Evolutionary conservation across 2,329 filamentous ascomycete genomes (phyloP), one percentile per base, ranked within the genome.

Genomic region (Penicillium paneum): DNA sequence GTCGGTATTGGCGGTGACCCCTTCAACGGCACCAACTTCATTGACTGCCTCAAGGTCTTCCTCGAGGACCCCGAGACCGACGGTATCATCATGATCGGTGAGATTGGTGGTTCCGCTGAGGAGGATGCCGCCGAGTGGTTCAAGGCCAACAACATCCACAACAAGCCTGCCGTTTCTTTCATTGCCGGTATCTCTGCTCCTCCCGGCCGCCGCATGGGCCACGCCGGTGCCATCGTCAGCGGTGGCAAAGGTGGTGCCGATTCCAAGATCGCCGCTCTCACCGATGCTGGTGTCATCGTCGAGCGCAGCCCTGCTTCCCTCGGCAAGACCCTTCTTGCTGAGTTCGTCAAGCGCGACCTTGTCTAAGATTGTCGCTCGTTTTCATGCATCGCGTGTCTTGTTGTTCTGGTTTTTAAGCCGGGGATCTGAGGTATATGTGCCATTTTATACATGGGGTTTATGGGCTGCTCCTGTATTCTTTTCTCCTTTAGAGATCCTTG

Each of bases 31-130:
- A 97, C 94, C 78, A 97, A 96, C 85, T 99, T 97, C 83, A 97
- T 99, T 79, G 94, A 99, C 84, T 97, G 93, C 83, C 83, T 99
- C 68, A 89, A 90, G 74, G 91, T 97, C 73, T 99, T 99, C 86
- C 85, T 96, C 68, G 83, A 95, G 76, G 94, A 99, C 76, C 83
- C 88, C 75, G 91, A 96, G 81, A 99, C 94, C 36, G 94, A 99
- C 74, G 94, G 94, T 73, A 97, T 99, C 79, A 97, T 99, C 81
- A 97, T 99, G 94, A 97, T 99, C 75, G 94, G 94, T 74, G 94
- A 97, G 82, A 97, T 99, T 74, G 94, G 94, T 78, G 94, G 94
- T 61, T 90, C 89, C 57, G 94, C 94, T 56, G 94, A 99, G 81
- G 94, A 99, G 81, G 94, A 99, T 70, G 94, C 94, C 36, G 93